Evolutionary conservation across 2,329 filamentous ascomycete species (phyloP).

Genomic region (Cladosporium sp.): DNA sequence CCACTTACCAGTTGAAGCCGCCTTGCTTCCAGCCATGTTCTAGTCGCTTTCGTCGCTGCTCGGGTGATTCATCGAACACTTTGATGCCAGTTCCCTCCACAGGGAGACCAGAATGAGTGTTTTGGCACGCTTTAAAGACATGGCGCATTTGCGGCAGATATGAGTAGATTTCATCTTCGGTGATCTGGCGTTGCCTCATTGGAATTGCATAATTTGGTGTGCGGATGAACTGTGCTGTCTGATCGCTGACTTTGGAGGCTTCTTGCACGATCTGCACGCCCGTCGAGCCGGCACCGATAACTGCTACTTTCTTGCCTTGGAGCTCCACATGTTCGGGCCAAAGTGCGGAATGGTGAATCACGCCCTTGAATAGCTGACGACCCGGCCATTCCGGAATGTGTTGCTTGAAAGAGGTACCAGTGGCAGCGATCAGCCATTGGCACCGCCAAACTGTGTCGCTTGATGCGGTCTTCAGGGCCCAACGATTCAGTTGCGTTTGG

Average conservation of each 20-base stretch:
- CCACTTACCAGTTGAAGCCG: background rate
- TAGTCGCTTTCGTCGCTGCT: background rate
- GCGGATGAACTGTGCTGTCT: constrained; percentile 62
- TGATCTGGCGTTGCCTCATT: constrained; percentile 50
- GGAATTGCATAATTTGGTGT: constrained; percentile 67
- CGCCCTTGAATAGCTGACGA: constrained; percentile 42
- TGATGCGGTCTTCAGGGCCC: constrained; percentile 52
- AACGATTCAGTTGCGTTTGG: constrained; percentile 48
- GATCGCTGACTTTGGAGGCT: constrained; percentile 31
- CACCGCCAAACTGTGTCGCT: constrained; percentile 38
- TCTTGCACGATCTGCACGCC: constrained; percentile 44
- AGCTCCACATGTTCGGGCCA: constrained; percentile 41
- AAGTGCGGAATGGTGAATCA: constrained; percentile 43
- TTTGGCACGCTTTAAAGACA: background rate
- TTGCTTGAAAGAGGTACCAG: constrained; percentile 43
- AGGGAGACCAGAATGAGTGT: background rate
- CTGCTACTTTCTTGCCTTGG: constrained; percentile 43
- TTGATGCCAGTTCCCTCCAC: background rate
- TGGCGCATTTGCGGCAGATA: background rate
- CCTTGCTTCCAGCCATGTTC: background rate
- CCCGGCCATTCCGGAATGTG: constrained; percentile 42
- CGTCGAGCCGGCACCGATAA: constrained; percentile 48
- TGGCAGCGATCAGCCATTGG: constrained; percentile 41
- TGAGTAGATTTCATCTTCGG: background rate
- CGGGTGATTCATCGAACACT: background rate